Percentiles rank a stretch among this genome's conserved stretches.
These are phyloP conservation scores for Emericellopsis terricola DNA, from an alignment of 495 filamentous ascomycete genomes.

Conservation along the genomic window DNA sequence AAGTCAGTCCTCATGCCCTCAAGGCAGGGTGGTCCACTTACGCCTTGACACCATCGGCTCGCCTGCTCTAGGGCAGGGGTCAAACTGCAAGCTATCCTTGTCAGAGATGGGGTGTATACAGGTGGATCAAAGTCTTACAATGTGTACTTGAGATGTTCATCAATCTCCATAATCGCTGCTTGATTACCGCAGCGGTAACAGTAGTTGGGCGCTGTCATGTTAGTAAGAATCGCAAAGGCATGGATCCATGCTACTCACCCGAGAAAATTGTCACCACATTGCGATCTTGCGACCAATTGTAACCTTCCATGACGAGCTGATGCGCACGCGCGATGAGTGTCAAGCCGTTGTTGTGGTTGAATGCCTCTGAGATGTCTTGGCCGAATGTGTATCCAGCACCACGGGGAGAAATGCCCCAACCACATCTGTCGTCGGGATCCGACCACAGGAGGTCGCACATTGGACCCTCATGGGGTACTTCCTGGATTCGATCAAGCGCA, in stretches of 20 bases:
- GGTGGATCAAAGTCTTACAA: conserved; percentile 46
- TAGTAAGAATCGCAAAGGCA: conserved; percentile 2
- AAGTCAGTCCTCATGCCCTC: conserved; percentile 4
- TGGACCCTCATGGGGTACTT: conserved; percentile 94
- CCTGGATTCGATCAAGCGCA: conserved; percentile 88
- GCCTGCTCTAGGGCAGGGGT: conserved; percentile 90
- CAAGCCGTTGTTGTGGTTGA: conserved; percentile 98
- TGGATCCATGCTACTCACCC: conserved; percentile 30
- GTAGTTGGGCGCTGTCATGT: conserved; percentile 75
- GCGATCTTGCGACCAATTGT: conserved; percentile 93
- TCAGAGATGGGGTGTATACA: too few relatives aligned
- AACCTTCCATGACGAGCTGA: conserved; percentile 96
- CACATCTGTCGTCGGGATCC: conserved; percentile 94
- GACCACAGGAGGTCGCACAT: conserved; percentile 99
- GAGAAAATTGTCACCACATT: conserved; percentile 99
- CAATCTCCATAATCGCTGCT: conserved; percentile 99
- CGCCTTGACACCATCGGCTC: conserved; percentile 97
- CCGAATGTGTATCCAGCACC: conserved; percentile 98
- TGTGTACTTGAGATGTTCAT: conserved; percentile 98
- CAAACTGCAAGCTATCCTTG: conserved; percentile 77
- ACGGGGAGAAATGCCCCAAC: conserved; percentile 94
- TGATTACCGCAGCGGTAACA: conserved; percentile 98
- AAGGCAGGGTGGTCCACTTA: conserved; percentile 15
- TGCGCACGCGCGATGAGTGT: conserved; percentile 88
- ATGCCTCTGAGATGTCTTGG: conserved; percentile 97